Conservation (phyloP, 345 rosid species). For the Populus euphratica region DNA sequence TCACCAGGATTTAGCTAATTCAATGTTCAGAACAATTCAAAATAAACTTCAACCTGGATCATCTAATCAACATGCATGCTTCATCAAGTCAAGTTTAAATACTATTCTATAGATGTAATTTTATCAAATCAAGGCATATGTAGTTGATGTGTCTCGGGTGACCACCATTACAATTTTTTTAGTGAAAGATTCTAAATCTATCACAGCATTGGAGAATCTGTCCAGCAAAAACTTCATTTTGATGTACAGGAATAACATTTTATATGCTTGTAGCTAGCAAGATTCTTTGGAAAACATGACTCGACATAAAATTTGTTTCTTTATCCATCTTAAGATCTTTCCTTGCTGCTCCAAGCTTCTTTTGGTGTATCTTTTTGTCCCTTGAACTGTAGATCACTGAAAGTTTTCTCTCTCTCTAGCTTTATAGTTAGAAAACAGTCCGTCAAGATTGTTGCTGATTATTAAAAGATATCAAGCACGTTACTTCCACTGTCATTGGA, state of each 20-base stretch:
- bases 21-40: too few relatives aligned
- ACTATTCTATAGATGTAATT: neutral
- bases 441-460: slow-evolving; percentile 3
- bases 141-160: neutral
- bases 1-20: too few relatives aligned
- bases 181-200: neutral
- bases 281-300: neutral
- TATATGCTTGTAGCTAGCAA: neutral
- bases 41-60: too few relatives aligned
- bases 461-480: slow-evolving; percentile 20
- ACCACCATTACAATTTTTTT: neutral
- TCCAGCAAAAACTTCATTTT: neutral
- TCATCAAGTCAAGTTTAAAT: too few relatives aligned
- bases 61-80: too few relatives aligned
- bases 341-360: neutral
- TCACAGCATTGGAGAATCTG: neutral
- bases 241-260: too few relatives aligned
- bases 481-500: slow-evolving; percentile 13
- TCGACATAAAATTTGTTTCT: neutral
- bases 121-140: neutral
- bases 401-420: neutral
- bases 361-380: neutral
- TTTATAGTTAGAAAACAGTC: neutral
- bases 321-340: neutral
- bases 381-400: neutral